Percentiles rank a stretch among this genome's conserved stretches.
Conservation (phyloP, 371 early-diverging fungal species). For the Parasitella parasitica region DNA sequence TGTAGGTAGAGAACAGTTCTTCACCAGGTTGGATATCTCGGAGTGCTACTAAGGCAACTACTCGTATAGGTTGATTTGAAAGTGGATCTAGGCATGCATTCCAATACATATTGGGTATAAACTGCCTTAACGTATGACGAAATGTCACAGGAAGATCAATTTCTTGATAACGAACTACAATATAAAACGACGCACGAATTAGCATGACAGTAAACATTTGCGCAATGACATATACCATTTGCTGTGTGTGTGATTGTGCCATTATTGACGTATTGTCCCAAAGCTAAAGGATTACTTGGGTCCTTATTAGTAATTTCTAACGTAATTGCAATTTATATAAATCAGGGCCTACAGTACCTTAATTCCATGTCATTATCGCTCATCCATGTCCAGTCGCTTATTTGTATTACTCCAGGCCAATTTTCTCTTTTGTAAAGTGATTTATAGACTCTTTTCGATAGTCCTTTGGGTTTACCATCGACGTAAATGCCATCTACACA, state of each 20-base stretch:
- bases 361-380: constrained; percentile 4
- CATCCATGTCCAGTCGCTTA: constrained; percentile 57
- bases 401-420: constrained; percentile 55
- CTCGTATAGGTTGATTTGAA: constrained; percentile 19
- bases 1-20: constrained; percentile 58
- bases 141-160: constrained; percentile 43
- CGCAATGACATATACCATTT: constrained; percentile 45
- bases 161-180: constrained; percentile 55
- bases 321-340: not conserved
- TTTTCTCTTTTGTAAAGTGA: constrained; percentile 54
- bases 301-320: not conserved
- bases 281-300: constrained; percentile 46
- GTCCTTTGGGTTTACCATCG: constrained; percentile 50
- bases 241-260: constrained; percentile 32
- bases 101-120: constrained; percentile 54
- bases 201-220: not conserved
- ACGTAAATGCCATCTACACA: constrained; percentile 58
- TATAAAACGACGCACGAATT: no score
- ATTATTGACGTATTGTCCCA: constrained; percentile 62
- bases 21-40: constrained; percentile 37
- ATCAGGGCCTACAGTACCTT: not conserved
- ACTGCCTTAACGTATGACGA: constrained; percentile 43
- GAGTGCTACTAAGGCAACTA: constrained; percentile 47
- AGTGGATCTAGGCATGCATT: constrained; percentile 18
- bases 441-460: constrained; percentile 45